Conservation (phyloP, 306 rosid genomes). For the Morella rubra region DNA sequence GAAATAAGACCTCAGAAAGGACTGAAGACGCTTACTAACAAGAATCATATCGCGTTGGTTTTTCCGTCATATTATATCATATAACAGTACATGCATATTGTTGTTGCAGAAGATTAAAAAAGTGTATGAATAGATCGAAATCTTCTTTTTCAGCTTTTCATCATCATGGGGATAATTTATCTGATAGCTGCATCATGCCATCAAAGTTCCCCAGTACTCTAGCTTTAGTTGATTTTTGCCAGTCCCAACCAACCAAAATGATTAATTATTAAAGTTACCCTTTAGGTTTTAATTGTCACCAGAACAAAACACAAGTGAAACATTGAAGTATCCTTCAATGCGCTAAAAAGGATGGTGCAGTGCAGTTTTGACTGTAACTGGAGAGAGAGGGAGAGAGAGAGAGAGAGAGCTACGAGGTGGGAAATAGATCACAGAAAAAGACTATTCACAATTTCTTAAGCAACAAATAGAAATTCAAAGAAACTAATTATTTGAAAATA, state of each 20-base stretch:
- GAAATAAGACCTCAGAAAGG: constrained; percentile 22
- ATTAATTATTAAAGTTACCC: constrained; percentile 21
- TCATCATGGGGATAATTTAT: constrained; percentile 14
- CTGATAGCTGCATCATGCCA: constrained; percentile 30
- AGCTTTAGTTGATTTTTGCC: constrained; percentile 18
- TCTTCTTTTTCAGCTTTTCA: constrained; percentile 39
- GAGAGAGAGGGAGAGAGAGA: too few species aligned
- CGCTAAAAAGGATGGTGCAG: too few species aligned
- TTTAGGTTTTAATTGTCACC: constrained; percentile 10
- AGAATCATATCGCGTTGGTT: constrained; percentile 21
- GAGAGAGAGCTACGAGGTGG: too few species aligned
- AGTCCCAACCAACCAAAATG: constrained; percentile 30
- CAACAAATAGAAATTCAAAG: too few species aligned
- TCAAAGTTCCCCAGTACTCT: constrained; percentile 21
- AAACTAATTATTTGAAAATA: too few species aligned
- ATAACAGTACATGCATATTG: constrained; percentile 32
- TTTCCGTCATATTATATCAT: constrained; percentile 19
- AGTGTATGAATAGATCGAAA: constrained; percentile 26
- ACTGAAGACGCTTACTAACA: constrained; percentile 7
- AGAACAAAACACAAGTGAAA: neutral
- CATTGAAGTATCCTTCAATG: neutral
- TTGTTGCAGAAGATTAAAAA: constrained; percentile 5
- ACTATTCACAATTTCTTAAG: too few species aligned
- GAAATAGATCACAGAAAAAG: too few species aligned
- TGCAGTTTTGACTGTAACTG: too few species aligned